Evolutionary conservation across 352 stramenopile species (phyloP).

Genomic region (Phytophthora pistaciae): DNA sequence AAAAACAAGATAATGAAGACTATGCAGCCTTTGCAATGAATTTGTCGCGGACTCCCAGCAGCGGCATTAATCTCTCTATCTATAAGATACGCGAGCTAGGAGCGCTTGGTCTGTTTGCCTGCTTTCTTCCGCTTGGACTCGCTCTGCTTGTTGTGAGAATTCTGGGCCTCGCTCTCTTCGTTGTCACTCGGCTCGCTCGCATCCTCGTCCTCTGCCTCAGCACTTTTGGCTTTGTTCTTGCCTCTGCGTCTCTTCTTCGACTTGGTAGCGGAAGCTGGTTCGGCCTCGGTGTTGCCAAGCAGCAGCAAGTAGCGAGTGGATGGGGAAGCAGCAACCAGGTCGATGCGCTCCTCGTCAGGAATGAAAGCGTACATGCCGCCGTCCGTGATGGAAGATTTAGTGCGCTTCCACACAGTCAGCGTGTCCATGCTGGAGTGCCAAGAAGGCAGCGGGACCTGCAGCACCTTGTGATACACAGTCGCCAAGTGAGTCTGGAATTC

Average conservation of each 20-base stretch:
- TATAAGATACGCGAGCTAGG: neutral
- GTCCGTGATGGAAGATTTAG: conserved; percentile 90
- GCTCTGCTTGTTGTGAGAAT: neutral
- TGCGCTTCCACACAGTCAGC: conserved; percentile 95
- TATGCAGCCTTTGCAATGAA: too few species aligned
- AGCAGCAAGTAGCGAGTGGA: conserved; percentile 75
- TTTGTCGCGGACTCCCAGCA: too few species aligned
- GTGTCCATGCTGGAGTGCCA: conserved; percentile 95
- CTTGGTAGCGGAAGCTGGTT: conserved; percentile 9
- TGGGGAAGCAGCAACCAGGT: conserved; percentile 67
- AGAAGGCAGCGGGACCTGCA: conserved; percentile 91
- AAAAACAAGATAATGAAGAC: too few species aligned
- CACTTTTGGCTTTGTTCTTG: conserved; percentile 12
- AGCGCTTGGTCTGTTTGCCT: conserved; percentile 14
- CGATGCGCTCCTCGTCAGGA: conserved; percentile 74
- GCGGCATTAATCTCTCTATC: too few species aligned
- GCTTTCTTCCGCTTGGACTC: conserved; percentile 5
- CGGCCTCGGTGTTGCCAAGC: conserved; percentile 14
- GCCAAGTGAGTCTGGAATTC: conserved; percentile 94
- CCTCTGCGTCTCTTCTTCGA: conserved; percentile 33
- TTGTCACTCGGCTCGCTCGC: conserved; percentile 16
- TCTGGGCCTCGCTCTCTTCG: conserved; percentile 3
- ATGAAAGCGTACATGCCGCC: conserved; percentile 83
- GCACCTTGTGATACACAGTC: conserved; percentile 94
- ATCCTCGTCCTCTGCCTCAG: conserved; percentile 2